Evolutionary conservation across 2,329 filamentous ascomycete genomes (phyloP).

Genomic region (Trichophyton rubrum): DNA sequence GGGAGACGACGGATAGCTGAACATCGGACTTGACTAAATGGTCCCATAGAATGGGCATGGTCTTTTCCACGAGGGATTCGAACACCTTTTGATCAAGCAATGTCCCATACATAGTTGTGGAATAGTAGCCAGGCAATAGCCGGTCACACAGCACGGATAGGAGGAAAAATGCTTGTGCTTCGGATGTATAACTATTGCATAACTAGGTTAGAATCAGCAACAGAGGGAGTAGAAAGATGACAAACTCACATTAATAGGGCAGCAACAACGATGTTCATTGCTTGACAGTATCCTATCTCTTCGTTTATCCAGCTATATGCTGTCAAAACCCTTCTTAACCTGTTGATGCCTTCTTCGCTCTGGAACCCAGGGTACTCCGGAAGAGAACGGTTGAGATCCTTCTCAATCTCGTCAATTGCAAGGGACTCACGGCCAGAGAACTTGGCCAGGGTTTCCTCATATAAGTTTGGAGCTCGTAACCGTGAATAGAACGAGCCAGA

Average conservation of each 20-base stretch:
- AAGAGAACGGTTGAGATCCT: slow-evolving; percentile 89
- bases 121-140: slow-evolving; percentile 91
- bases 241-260: slow-evolving; percentile 69
- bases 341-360: slow-evolving; percentile 84
- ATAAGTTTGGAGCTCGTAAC: slow-evolving; percentile 72
- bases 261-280: slow-evolving; percentile 98
- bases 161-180: slow-evolving; percentile 88
- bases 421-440: slow-evolving; percentile 77
- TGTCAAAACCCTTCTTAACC: slow-evolving; percentile 78
- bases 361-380: slow-evolving; percentile 97
- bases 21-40: slow-evolving; percentile 95
- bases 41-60: slow-evolving; percentile 97
- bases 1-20: slow-evolving; percentile 88
- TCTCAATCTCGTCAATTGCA: slow-evolving; percentile 97
- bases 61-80: slow-evolving; percentile 94
- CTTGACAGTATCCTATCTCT: slow-evolving; percentile 95
- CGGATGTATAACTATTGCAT: slow-evolving; percentile 67
- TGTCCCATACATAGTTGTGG: slow-evolving; percentile 97
- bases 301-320: slow-evolving; percentile 96
- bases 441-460: slow-evolving; percentile 70
- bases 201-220: slow-evolving; percentile 18
- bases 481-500: slow-evolving; percentile 84
- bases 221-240: slow-evolving; percentile 17
- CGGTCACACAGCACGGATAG: slow-evolving; percentile 86
- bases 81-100: slow-evolving; percentile 94